Evolutionary conservation across 2,329 filamentous ascomycete species (phyloP).

Genomic region (Beauveria sp.): DNA sequence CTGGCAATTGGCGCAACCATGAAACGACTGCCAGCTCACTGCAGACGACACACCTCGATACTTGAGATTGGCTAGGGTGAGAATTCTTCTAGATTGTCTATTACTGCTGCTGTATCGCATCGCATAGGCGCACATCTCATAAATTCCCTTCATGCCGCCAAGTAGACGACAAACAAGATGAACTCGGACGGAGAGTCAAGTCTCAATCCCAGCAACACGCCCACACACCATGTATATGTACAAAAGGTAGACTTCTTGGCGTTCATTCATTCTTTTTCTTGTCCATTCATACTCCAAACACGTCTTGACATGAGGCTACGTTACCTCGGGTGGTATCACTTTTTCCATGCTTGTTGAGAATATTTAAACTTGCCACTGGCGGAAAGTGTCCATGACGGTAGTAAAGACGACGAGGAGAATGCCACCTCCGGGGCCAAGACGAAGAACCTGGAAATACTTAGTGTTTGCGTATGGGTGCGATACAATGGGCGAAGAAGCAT

Average conservation of each 20-base stretch:
- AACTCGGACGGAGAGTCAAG: neutral
- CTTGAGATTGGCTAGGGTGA: neutral
- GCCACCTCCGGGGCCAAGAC: slow-evolving; percentile 49
- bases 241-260: neutral
- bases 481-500: slow-evolving; percentile 38
- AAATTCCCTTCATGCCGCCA: neutral
- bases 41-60: neutral
- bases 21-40: neutral
- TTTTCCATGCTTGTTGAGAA: neutral
- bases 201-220: neutral
- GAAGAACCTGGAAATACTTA: slow-evolving; percentile 26
- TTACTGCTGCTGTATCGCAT: neutral
- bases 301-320: slow-evolving; percentile 3
- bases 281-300: neutral
- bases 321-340: neutral
- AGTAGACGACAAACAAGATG: neutral
- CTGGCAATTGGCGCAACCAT: neutral
- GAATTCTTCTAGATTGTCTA: neutral
- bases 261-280: neutral
- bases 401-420: slow-evolving; percentile 81
- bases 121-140: neutral
- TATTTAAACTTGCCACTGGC: slow-evolving; percentile 38
- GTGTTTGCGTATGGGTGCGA: neutral
- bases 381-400: slow-evolving; percentile 90
- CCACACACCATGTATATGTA: slow-evolving; percentile 1